Percentiles rank a stretch among this genome's conserved stretches.
Conservation (phyloP, 164 flowering plant genomes). For the Berberis thunbergii region DNA sequence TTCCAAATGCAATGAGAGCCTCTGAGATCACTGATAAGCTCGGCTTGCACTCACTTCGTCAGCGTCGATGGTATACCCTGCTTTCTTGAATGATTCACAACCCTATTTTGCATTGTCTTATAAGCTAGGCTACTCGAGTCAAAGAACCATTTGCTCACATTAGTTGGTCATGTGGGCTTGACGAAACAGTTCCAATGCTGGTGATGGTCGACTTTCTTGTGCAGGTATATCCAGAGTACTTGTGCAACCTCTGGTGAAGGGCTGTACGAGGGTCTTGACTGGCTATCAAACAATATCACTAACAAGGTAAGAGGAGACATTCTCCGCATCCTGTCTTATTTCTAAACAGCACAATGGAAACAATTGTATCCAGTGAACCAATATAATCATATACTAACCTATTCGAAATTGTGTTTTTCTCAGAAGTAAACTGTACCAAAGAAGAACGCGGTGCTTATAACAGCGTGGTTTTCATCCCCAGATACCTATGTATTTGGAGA, state of each 20-base stretch:
- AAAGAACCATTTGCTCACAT: too few relatives aligned
- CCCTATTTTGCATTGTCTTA: too few relatives aligned
- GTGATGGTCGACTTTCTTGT: neutral
- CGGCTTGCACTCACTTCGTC: slow-evolving; percentile 37
- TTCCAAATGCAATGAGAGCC: slow-evolving; percentile 36
- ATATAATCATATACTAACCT: neutral
- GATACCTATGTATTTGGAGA: neutral
- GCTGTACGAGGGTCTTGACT: slow-evolving; percentile 43
- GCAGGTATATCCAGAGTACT: slow-evolving; percentile 35
- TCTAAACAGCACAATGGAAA: neutral
- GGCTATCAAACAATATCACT: slow-evolving; percentile 34
- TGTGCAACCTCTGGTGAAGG: slow-evolving; percentile 44
- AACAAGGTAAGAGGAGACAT: slow-evolving; percentile 13
- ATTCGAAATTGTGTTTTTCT: neutral
- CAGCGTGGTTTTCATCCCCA: neutral
- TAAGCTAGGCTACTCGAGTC: too few relatives aligned
- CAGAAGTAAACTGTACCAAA: neutral
- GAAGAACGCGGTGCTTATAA: neutral
- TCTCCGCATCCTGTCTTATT: neutral
- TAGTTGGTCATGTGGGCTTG: too few relatives aligned
- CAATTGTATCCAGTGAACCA: neutral
- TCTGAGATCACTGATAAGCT: slow-evolving; percentile 52
- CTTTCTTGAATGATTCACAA: too few relatives aligned
- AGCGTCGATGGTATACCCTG: slow-evolving; percentile 29
- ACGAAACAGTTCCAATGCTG: neutral